A percentile compares a stretch with the other conserved stretches of the same genome.
Evolutionary conservation across 768 basidiomycete genomes (phyloP).

Genomic region (Mrakia blollopis): DNA sequence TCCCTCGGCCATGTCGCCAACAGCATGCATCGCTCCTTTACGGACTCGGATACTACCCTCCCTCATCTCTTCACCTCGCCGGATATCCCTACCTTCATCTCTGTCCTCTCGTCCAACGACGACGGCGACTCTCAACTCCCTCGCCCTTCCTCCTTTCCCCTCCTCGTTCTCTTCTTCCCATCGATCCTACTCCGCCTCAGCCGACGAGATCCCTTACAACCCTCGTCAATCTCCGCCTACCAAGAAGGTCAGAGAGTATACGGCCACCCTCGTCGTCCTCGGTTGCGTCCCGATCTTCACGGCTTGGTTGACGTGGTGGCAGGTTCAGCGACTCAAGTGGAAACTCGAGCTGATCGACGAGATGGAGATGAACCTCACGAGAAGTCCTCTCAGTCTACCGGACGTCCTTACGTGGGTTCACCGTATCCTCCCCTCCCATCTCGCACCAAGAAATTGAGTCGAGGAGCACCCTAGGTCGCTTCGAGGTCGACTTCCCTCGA

Average conservation of each 20-base stretch:
- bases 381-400: constrained; percentile 72
- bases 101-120: background rate
- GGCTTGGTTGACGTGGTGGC: constrained; percentile 87
- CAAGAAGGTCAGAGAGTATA: constrained; percentile 20
- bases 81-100: background rate
- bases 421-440: background rate
- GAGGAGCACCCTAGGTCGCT: too few species aligned
- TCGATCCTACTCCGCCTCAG: background rate
- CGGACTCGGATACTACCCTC: background rate
- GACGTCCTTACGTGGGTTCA: constrained; percentile 70
- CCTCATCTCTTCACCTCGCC: background rate
- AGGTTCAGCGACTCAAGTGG: constrained; percentile 88
- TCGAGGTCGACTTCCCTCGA: too few species aligned
- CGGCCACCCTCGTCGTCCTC: constrained; percentile 47
- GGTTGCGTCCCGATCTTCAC: constrained; percentile 86
- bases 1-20: background rate
- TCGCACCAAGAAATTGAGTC: too few species aligned
- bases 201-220: constrained; percentile 3
- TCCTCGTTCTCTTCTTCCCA: background rate
- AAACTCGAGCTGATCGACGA: constrained; percentile 90
- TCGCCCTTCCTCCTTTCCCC: background rate
- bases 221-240: constrained; percentile 24
- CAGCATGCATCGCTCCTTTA: background rate
- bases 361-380: constrained; percentile 78
- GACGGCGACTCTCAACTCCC: background rate